phyloP scores from a whole-genome alignment of 2,329 filamentous ascomycete genomes.

The Diaporthe sp. region DNA sequence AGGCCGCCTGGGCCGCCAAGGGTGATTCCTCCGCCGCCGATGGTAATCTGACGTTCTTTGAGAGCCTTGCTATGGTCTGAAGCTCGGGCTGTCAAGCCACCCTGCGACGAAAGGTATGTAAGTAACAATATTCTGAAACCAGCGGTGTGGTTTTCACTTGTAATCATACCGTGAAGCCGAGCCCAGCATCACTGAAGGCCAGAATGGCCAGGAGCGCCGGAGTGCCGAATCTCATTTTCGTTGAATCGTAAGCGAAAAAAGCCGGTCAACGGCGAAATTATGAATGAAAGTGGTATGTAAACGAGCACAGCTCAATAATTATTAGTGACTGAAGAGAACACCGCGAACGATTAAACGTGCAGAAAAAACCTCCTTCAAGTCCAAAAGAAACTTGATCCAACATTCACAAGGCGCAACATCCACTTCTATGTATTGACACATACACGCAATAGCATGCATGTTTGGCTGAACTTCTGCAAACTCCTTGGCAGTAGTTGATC shows the following conservation, averaged over 20 bases:
- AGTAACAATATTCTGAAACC: not conserved
- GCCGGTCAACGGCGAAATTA: slow-evolving; percentile 33
- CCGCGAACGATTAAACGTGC: not conserved
- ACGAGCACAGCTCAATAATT: slow-evolving; percentile 11
- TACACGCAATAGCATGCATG: not conserved
- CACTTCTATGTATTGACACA: slow-evolving; percentile 1
- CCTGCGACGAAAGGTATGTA: not conserved
- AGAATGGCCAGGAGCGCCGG: slow-evolving; percentile 26
- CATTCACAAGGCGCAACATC: too few relatives aligned
- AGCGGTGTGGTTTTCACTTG: not conserved
- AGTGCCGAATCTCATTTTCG: slow-evolving; percentile 30
- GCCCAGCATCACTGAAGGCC: slow-evolving; percentile 35
- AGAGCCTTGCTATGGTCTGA: slow-evolving; percentile 11
- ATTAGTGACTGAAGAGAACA: not conserved
- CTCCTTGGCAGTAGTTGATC: slow-evolving; percentile 23
- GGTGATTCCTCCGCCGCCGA: slow-evolving; percentile 19
- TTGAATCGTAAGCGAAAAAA: not conserved
- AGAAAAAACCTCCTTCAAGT: not conserved
- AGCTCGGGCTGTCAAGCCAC: slow-evolving; percentile 33
- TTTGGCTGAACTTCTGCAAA: slow-evolving; percentile 29
- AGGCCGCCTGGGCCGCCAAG: slow-evolving; percentile 27
- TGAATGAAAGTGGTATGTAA: not conserved
- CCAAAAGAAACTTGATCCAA: too few relatives aligned
- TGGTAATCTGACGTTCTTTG: slow-evolving; percentile 32
- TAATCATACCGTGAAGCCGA: slow-evolving; percentile 34